These are phyloP conservation scores for Picea abies DNA, from an alignment of 83 land plant genomes.

Conservation along the genomic window DNA sequence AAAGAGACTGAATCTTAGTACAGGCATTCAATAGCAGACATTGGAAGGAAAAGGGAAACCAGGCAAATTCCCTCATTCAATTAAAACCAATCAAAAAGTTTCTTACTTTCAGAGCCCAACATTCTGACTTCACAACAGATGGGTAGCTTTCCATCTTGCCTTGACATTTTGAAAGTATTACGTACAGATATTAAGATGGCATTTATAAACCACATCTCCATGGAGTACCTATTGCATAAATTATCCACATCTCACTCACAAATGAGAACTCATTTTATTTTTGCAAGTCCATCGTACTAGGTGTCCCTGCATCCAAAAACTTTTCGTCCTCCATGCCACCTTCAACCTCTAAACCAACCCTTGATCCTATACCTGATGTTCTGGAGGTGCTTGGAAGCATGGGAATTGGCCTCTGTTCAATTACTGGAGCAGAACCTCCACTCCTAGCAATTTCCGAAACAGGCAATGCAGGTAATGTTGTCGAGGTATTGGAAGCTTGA, in stretches of 20 bases:
- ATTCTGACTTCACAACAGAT: too few relatives aligned
- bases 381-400: slow-evolving; percentile 7
- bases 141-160: too few relatives aligned
- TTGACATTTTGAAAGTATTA: too few relatives aligned
- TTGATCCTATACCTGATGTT: slow-evolving; percentile 5
- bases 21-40: too few relatives aligned
- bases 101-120: too few relatives aligned
- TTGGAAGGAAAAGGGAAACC: too few relatives aligned
- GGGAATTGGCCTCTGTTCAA: slow-evolving; percentile 11
- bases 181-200: too few relatives aligned
- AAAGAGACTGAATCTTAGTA: too few relatives aligned
- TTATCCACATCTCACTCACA: neutral
- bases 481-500: slow-evolving; percentile 6
- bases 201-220: too few relatives aligned
- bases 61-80: too few relatives aligned
- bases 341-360: slow-evolving; percentile 14
- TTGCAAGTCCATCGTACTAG: slow-evolving; percentile 3
- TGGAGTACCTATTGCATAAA: too few relatives aligned
- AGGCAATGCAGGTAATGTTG: neutral
- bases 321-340: slow-evolving; percentile 3
- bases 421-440: slow-evolving; percentile 5
- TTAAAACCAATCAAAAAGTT: too few relatives aligned
- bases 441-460: slow-evolving; percentile 5
- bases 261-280: slow-evolving; percentile 7
- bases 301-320: slow-evolving; percentile 12